Evolutionary conservation across 257 asterid species (phyloP), one percentile per base, ranked within the genome.

Genomic region (Craterostigma plantagineum): DNA sequence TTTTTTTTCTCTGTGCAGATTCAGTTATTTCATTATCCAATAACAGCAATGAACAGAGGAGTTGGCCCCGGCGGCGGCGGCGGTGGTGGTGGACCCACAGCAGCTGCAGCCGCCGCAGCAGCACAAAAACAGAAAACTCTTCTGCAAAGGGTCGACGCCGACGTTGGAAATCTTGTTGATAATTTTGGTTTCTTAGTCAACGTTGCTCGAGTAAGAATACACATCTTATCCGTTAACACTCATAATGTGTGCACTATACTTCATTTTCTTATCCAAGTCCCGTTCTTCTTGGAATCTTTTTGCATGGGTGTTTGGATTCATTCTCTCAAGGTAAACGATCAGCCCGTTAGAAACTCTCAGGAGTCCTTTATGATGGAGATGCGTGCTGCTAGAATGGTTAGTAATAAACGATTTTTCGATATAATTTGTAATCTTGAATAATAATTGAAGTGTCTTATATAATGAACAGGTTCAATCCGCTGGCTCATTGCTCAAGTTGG

Each of bases 291-390:
- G n/a, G n/a, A n/a, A n/a, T n/a, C n/a, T n/a, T n/a, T n/a, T n/a
- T n/a, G n/a, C n/a, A n/a, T n/a, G n/a, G n/a, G n/a, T n/a, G n/a
- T n/a, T n/a, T n/a, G n/a, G n/a, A n/a, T n/a, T n/a, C n/a, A n/a
- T 12, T 9, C 10, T 55, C 50, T 48, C n/a, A 35, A 61, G 73
- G 68, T 66, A 16, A 61, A 56, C 43, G 73, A 66, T 53, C 73
- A 68, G 33, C 68, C 73, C 7, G 85, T 82, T 12, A 64, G 93
- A 38, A 81, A 87, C 53, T 79, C 92, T 7, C 93, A 82, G 55
- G 97, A 87, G 58, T 76, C 85, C 35, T 82, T 87, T 66, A 76
- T 79, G 95, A 78, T 79, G 90, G 97, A 87, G 59, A 77, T 82
- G 92, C 90, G 85, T 14, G 92, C 83, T 39, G 77, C 95, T 14